Evolutionary conservation across 495 filamentous ascomycete species (phyloP).

Genomic region (Hypomontagnella submonticulosa): DNA sequence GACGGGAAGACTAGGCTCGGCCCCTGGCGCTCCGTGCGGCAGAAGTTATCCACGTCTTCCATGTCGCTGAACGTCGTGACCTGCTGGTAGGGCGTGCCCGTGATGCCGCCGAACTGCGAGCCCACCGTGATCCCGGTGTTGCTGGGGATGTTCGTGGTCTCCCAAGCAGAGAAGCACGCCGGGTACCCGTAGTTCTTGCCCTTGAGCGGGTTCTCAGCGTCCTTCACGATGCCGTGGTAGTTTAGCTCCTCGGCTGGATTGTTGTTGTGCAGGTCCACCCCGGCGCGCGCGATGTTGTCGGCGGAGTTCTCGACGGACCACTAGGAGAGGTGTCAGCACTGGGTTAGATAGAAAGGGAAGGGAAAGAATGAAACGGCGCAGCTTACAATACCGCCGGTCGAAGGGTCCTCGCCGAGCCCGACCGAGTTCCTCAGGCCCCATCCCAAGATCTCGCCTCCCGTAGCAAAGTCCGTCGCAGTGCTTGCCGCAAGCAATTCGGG

Average conservation of each 20-base stretch:
- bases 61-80: constrained; percentile 26
- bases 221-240: constrained; percentile 68
- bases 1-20: constrained; percentile 63
- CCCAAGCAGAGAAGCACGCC: constrained; percentile 69
- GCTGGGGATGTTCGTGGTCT: constrained; percentile 62
- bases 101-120: constrained; percentile 58
- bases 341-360: background rate
- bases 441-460: constrained; percentile 65
- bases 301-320: constrained; percentile 76
- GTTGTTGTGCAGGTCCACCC: constrained; percentile 68
- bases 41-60: constrained; percentile 54
- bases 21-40: constrained; percentile 51
- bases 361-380: background rate
- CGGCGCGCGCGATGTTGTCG: constrained; percentile 65
- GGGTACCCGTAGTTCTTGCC: constrained; percentile 71
- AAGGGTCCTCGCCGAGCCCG: constrained; percentile 68
- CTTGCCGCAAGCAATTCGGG: constrained; percentile 45
- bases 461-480: constrained; percentile 55
- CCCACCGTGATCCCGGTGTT: constrained; percentile 58
- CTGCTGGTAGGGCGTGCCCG: constrained; percentile 45
- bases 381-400: constrained; percentile 62
- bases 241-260: constrained; percentile 78
- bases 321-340: constrained; percentile 43
- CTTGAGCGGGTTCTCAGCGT: constrained; percentile 55
- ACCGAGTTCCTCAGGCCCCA: constrained; percentile 77